These are phyloP conservation scores for Cladophialophora bantiana DNA, from an alignment of 2,329 filamentous ascomycete species.

Conservation along the genomic window DNA sequence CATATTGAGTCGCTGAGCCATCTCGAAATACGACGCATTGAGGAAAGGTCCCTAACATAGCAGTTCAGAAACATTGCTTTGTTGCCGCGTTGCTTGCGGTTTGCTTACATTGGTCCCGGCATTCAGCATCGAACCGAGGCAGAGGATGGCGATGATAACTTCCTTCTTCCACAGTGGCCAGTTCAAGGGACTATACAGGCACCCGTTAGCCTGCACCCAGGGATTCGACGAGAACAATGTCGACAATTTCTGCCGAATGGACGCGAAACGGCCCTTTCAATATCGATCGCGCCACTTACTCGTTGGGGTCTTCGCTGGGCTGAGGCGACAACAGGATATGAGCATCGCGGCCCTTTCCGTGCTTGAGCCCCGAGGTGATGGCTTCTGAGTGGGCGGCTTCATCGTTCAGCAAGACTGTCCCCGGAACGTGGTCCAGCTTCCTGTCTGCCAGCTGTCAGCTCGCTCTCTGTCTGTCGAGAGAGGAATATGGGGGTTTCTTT, in stretches of 20 bases:
- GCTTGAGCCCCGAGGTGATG: conserved; percentile 34
- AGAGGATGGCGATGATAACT: conserved; percentile 42
- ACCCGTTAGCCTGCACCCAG: not conserved
- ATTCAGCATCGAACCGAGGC: conserved; percentile 42
- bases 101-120: conserved; percentile 37
- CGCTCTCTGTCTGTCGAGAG: not conserved
- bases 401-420: conserved; percentile 36
- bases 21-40: conserved; percentile 38
- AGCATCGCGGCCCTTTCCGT: conserved; percentile 35
- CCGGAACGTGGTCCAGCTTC: conserved; percentile 36
- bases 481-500: not conserved
- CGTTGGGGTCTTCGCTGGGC: conserved; percentile 43
- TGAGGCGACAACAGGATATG: conserved; percentile 41
- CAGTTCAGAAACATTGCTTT: conserved; percentile 11
- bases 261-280: not conserved
- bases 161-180: conserved; percentile 44
- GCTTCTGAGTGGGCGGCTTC: conserved; percentile 33
- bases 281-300: conserved; percentile 14
- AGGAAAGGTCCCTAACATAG: conserved; percentile 33
- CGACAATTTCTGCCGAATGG: not conserved
- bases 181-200: conserved; percentile 38
- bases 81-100: not conserved
- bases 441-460: conserved; percentile 26
- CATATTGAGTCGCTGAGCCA: conserved; percentile 31
- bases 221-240: not conserved